Conservation (phyloP, 345 rosid genomes). For the rapeseed (Brassica napus) region Da-Ae NC_063452.1:2700501-2701000, state of each 20-base stretch:
- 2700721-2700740: slow-evolving; percentile 20
- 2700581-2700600: slow-evolving; percentile 33
- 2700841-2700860: not conserved
- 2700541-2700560: slow-evolving; percentile 31
- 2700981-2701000: not conserved
- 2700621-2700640: slow-evolving; percentile 22
- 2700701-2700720: slow-evolving; percentile 87
- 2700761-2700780: not conserved
- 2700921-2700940: not conserved
- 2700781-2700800: not conserved
- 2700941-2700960: not conserved
- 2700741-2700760: not conserved
- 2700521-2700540: slow-evolving; percentile 34
- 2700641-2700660: slow-evolving; percentile 22
- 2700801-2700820: not conserved
- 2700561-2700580: slow-evolving; percentile 39
- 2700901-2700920: not conserved
- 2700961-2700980: not conserved
- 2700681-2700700: slow-evolving; percentile 50
- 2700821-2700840: not conserved
- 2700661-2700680: slow-evolving; percentile 21
- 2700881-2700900: not conserved
- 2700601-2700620: slow-evolving; percentile 47
- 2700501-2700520: slow-evolving; percentile 49
- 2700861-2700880: not conserved